Evolutionary conservation across 129 eudicot genomes (phyloP).

Genomic region (Centrapalus pauciflorus): DNA sequence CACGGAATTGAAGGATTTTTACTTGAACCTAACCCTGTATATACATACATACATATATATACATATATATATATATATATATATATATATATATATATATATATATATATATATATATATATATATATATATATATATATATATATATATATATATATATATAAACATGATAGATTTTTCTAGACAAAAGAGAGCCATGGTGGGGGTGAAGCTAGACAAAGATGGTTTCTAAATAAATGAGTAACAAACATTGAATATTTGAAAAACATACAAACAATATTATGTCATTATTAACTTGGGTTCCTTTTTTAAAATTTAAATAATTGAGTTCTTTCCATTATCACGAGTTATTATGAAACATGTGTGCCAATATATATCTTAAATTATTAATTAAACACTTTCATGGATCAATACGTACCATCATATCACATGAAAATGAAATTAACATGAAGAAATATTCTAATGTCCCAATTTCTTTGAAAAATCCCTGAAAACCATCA

Average conservation of each 20-base stretch:
- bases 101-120: no score
- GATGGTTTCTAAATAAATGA: conserved; percentile 5
- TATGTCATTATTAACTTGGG: conserved; percentile 19
- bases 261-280: conserved; percentile 7
- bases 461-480: no score
- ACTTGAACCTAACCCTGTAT: no score
- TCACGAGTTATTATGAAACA: not conserved
- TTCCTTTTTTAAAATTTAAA: not conserved
- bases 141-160: not conserved
- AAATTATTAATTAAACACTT: no score
- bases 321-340: conserved; percentile 13
- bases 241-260: conserved; percentile 4
- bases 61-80: no score
- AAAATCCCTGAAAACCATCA: no score
- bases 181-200: conserved; percentile 14
- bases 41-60: no score
- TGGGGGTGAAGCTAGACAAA: conserved; percentile 1
- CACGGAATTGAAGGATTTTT: no score
- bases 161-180: conserved; percentile 16
- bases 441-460: no score
- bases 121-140: not conserved
- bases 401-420: no score
- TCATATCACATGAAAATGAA: no score
- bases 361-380: not conserved
- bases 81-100: no score